A percentile compares a stretch with the other conserved stretches of the same genome.
phyloP scores from a whole-genome alignment of 306 rosid species.

The Quercus gilva region DNA sequence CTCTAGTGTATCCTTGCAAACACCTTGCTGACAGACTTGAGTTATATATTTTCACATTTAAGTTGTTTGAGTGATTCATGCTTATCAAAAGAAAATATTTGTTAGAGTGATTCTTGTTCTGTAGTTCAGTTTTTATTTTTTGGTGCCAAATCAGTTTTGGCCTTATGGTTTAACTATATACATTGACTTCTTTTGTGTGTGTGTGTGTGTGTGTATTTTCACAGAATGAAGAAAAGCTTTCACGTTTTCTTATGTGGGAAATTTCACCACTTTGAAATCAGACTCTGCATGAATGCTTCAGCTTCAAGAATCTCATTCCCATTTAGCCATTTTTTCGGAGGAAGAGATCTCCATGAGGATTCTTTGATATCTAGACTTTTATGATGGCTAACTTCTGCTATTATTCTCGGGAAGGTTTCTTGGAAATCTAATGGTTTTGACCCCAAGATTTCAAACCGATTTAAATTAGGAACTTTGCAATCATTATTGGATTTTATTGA shows the following conservation, averaged over 20 bases:
- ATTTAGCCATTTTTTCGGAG: slow-evolving; percentile 20
- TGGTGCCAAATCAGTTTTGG: neutral
- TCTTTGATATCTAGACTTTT: slow-evolving; percentile 50
- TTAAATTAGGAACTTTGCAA: slow-evolving; percentile 37
- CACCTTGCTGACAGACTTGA: neutral
- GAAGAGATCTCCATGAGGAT: slow-evolving; percentile 38
- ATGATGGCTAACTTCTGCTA: slow-evolving; percentile 68
- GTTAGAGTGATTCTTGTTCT: neutral
- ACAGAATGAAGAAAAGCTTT: slow-evolving; percentile 58
- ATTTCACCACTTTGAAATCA: slow-evolving; percentile 46
- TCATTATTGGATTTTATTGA: slow-evolving; percentile 43
- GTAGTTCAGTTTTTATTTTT: neutral
- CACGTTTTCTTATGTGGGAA: slow-evolving; percentile 68
- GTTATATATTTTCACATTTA: neutral
- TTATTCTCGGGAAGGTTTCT: slow-evolving; percentile 61
- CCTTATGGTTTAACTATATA: neutral
- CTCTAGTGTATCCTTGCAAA: neutral
- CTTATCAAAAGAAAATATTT: no score
- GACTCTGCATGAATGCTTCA: slow-evolving; percentile 37
- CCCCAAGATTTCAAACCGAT: slow-evolving; percentile 21
- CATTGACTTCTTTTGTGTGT: neutral
- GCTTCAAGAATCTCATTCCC: slow-evolving; percentile 28
- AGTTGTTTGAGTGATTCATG: neutral
- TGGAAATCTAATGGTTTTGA: slow-evolving; percentile 29
- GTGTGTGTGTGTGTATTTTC: neutral